Conservation (phyloP, 2,329 filamentous ascomycete species). For the Aspergillus persii region DNA sequence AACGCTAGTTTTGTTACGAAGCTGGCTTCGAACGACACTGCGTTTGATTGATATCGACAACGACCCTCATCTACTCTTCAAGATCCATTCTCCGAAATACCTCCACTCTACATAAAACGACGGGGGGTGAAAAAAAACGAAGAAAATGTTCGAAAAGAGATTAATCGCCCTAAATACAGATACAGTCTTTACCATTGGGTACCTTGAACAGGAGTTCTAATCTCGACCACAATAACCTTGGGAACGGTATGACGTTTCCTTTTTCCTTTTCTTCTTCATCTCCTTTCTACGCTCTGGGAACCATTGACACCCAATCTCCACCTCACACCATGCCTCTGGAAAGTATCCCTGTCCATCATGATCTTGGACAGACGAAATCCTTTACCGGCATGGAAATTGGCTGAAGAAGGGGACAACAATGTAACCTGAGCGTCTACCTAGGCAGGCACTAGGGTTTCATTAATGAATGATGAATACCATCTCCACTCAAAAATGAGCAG, state of each 20-base stretch:
- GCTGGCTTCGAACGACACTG: no score
- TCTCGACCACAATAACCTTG: neutral
- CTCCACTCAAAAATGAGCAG: no score
- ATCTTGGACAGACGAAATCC: no score
- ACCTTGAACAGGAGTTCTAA: neutral
- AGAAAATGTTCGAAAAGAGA: neutral
- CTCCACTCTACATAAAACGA: neutral
- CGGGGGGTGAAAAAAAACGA: neutral
- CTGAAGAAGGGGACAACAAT: no score
- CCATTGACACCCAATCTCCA: neutral
- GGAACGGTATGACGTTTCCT: neutral
- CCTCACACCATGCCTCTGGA: neutral
- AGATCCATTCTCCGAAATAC: neutral
- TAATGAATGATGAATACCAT: no score
- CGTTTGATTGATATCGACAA: neutral
- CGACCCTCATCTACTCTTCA: neutral
- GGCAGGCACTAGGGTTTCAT: no score
- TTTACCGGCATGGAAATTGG: no score
- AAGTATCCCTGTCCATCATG: no score
- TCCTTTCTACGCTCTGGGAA: neutral
- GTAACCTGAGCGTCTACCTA: no score
- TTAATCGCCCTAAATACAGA: neutral
- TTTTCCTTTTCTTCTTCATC: neutral
- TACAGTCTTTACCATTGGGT: neutral
- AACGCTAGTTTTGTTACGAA: neutral